Evolutionary conservation across 208 protist genomes (phyloP).

Genomic region (Crithidia sp.): DNA sequence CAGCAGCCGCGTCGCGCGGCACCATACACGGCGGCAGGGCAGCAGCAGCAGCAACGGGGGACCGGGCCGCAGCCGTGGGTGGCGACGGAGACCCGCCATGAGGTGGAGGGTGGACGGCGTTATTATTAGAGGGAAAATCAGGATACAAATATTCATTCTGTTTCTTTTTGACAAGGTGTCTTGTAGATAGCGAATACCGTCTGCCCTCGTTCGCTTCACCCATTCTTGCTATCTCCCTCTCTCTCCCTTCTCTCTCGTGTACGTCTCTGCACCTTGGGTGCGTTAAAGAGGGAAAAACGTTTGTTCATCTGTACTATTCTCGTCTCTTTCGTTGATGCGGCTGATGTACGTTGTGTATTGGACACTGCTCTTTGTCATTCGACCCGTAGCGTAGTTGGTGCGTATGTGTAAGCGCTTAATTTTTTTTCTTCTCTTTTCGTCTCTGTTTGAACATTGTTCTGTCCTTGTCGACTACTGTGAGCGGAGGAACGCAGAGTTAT

Average conservation of each 20-base stretch:
- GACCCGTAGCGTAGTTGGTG: background rate
- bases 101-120: conserved; percentile 49
- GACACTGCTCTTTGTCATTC: conserved; percentile 14
- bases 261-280: no score
- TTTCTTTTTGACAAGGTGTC: background rate
- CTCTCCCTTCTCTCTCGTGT: no score
- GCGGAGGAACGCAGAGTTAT: no score
- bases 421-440: conserved; percentile 16
- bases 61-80: conserved; percentile 40
- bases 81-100: conserved; percentile 36
- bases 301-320: no score
- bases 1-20: conserved; percentile 16
- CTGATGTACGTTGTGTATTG: no score
- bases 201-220: no score
- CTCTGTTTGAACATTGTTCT: background rate
- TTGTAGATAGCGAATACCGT: background rate
- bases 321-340: no score
- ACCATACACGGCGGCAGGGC: conserved; percentile 24
- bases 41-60: background rate
- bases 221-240: no score
- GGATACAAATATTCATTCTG: background rate
- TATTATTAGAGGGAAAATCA: conserved; percentile 21
- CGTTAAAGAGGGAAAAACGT: no score
- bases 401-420: background rate
- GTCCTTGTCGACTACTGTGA: no score